These are phyloP conservation scores for Teratosphaeria epicoccoides DNA, from an alignment of 2,329 filamentous ascomycete species.

Conservation along the genomic window DNA sequence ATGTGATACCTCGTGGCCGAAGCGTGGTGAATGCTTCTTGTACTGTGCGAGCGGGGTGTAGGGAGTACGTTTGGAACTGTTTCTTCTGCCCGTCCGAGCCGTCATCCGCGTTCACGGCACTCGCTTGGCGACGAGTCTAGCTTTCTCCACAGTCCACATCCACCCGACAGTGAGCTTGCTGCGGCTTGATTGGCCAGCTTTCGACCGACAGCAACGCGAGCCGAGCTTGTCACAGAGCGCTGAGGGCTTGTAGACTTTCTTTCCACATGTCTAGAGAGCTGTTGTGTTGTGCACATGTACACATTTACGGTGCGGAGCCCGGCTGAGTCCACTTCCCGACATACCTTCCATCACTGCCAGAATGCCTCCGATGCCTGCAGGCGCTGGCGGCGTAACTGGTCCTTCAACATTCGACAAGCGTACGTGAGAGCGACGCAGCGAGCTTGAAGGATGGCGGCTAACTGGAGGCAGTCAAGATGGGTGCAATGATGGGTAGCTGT, in stretches of 20 bases:
- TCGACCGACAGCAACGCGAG: neutral
- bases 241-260: neutral
- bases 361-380: slow-evolving; percentile 24
- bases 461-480: slow-evolving; percentile 72
- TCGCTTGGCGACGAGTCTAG: neutral
- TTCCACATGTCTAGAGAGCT: neutral
- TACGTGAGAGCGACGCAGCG: slow-evolving; percentile 30
- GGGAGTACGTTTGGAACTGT: too few relatives aligned
- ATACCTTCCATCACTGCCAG: slow-evolving; percentile 2
- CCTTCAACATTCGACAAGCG: slow-evolving; percentile 63
- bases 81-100: neutral
- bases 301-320: too few relatives aligned
- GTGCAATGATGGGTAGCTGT: slow-evolving; percentile 97
- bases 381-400: slow-evolving; percentile 31
- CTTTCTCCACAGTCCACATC: neutral
- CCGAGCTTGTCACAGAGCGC: neutral
- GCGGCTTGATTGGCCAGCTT: neutral
- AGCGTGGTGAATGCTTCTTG: neutral
- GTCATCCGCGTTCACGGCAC: neutral
- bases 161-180: neutral
- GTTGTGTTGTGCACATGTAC: too few relatives aligned
- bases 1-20: neutral
- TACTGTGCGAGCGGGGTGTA: neutral
- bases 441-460: slow-evolving; percentile 5
- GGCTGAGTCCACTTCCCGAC: neutral